phyloP scores from a whole-genome alignment of 1,139 yeast species.

The Yamadazyma aaseri region DNA sequence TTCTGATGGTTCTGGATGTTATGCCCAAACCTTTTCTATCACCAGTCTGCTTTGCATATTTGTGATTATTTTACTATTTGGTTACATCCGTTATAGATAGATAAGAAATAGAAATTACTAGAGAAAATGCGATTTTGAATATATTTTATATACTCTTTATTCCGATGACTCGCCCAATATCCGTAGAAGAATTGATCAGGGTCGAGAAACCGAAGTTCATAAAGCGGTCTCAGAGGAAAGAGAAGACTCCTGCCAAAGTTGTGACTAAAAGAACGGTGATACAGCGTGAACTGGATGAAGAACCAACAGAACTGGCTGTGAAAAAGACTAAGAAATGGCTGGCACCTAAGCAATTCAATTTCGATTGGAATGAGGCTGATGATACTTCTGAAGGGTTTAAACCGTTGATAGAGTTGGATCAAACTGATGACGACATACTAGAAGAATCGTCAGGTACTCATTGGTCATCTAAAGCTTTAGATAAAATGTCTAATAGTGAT shows the following conservation, averaged over 20 bases:
- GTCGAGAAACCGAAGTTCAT: constrained; percentile 14
- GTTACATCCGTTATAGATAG: constrained; percentile 19
- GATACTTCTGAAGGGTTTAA: constrained; percentile 55
- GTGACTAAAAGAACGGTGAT: not conserved
- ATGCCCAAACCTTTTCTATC: constrained; percentile 34
- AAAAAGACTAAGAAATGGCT: not conserved
- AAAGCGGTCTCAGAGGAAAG: constrained; percentile 9
- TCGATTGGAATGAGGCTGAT: constrained; percentile 69
- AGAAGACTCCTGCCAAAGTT: constrained; percentile 8
- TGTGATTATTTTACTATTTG: constrained; percentile 22
- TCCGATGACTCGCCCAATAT: constrained; percentile 2
- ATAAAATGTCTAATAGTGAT: constrained; percentile 74
- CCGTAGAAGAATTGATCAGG: constrained; percentile 5
- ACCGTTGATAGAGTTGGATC: constrained; percentile 36
- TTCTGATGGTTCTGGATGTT: constrained; percentile 38
- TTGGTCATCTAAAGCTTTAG: constrained; percentile 69
- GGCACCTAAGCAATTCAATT: constrained; percentile 44
- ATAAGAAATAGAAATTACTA: not conserved
- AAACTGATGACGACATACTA: constrained; percentile 13
- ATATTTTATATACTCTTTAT: no score
- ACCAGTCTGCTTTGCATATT: constrained; percentile 30
- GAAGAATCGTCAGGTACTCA: constrained; percentile 36
- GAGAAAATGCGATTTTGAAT: no score
- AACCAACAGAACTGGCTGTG: not conserved
- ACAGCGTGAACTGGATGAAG: not conserved